These are phyloP conservation scores for Jatropha multifida DNA, from an alignment of 441 rosid genomes.

Conservation along the genomic window DNA sequence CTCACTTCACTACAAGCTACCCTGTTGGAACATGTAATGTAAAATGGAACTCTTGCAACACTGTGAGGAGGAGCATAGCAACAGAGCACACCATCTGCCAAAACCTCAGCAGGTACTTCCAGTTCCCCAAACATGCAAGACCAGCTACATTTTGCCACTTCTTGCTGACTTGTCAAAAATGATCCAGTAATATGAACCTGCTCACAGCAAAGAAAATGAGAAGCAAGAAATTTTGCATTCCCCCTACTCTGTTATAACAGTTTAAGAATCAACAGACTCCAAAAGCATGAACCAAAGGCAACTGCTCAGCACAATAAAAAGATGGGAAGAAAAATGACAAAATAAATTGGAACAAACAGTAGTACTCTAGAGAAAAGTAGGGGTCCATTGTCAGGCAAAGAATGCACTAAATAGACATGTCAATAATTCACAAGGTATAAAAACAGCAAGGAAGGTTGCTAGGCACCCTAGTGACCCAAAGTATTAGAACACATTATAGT, in stretches of 20 bases:
- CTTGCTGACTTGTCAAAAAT: slow-evolving; percentile 61
- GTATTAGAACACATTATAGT: not conserved
- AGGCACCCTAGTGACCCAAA: not conserved
- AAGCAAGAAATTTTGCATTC: not conserved
- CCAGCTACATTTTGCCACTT: slow-evolving; percentile 62
- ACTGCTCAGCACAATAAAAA: not conserved
- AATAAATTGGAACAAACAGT: not conserved
- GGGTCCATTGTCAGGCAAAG: not conserved
- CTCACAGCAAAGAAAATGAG: not conserved
- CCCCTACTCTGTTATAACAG: not conserved
- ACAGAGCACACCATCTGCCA: slow-evolving; percentile 81
- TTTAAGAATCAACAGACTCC: not conserved
- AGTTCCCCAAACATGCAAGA: slow-evolving; percentile 99
- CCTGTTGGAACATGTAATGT: slow-evolving; percentile 89
- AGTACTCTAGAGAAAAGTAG: not conserved
- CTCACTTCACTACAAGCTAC: slow-evolving; percentile 93
- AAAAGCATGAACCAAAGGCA: not conserved
- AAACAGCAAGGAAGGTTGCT: not conserved
- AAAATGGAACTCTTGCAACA: slow-evolving; percentile 82
- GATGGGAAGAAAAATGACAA: not conserved
- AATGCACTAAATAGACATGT: no score
- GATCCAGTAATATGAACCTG: slow-evolving; percentile 80
- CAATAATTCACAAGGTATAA: not conserved
- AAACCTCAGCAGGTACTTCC: slow-evolving; percentile 88
- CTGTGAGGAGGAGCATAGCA: slow-evolving; percentile 70